phyloP scores from a whole-genome alignment of 23 red algal genomes.

The Cyanidiococcus yangmingshanensis region DNA sequence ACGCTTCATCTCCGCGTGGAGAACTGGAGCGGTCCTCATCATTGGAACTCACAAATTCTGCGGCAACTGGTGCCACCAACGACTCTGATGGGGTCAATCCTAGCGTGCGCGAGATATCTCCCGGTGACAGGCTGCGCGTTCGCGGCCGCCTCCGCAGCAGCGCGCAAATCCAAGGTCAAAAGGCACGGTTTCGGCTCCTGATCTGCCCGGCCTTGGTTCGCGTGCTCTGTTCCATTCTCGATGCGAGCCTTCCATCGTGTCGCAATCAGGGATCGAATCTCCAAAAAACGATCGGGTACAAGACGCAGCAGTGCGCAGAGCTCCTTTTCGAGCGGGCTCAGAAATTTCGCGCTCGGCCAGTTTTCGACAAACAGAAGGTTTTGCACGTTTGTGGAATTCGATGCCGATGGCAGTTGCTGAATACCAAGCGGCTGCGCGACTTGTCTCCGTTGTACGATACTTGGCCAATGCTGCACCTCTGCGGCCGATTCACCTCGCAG shows the following conservation, averaged over 20 bases:
- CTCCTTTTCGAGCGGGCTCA: neutral
- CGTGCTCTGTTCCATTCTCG: too few relatives aligned
- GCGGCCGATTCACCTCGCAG: neutral
- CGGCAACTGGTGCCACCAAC: too few relatives aligned
- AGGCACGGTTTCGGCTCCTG: too few relatives aligned
- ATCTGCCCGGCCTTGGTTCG: too few relatives aligned
- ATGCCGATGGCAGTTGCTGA: neutral
- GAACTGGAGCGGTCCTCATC: too few relatives aligned
- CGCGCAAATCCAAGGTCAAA: too few relatives aligned
- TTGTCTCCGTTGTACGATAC: neutral
- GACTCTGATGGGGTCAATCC: too few relatives aligned
- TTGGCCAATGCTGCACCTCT: neutral
- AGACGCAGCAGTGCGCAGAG: slow-evolving; percentile 1
- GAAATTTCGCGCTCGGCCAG: neutral
- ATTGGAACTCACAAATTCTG: too few relatives aligned
- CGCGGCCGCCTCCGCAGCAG: too few relatives aligned
- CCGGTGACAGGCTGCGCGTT: too few relatives aligned
- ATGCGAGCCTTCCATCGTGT: neutral
- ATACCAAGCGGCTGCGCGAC: neutral
- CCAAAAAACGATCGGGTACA: neutral
- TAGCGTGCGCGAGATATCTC: too few relatives aligned
- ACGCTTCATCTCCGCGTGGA: too few relatives aligned
- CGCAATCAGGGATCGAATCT: neutral
- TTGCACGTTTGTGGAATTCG: neutral
- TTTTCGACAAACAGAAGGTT: slow-evolving; percentile 3